phyloP scores from a whole-genome alignment of 805 yeast genomes.

The Candida verbasci region DNA sequence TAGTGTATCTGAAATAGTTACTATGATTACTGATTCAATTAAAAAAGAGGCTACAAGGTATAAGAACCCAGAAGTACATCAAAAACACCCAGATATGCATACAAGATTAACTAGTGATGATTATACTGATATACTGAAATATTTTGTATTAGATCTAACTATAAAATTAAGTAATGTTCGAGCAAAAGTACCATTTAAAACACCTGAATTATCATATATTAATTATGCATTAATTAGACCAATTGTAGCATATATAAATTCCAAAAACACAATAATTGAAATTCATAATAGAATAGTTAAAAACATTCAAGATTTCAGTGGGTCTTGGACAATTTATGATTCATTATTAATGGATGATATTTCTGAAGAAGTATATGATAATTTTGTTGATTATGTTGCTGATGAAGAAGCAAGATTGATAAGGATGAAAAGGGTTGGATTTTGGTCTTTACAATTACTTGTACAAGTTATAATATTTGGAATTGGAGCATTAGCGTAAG shows the following conservation, averaged over 20 bases:
- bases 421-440: constrained; percentile 78
- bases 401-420: constrained; percentile 76
- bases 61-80: constrained; percentile 25
- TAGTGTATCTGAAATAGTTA: constrained; percentile 45
- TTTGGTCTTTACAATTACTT: constrained; percentile 86
- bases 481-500: constrained; percentile 50
- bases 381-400: constrained; percentile 81
- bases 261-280: constrained; percentile 84
- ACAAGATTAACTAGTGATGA: constrained; percentile 22
- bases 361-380: constrained; percentile 83
- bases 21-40: constrained; percentile 43
- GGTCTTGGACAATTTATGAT: constrained; percentile 95
- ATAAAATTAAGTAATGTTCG: constrained; percentile 79
- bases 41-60: constrained; percentile 46
- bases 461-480: constrained; percentile 81
- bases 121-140: constrained; percentile 40
- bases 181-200: constrained; percentile 83
- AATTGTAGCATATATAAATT: constrained; percentile 91
- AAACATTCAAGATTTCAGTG: constrained; percentile 78
- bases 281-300: constrained; percentile 79
- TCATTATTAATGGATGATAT: constrained; percentile 87
- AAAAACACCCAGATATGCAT: constrained; percentile 22
- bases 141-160: constrained; percentile 74
- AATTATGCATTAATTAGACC: constrained; percentile 92
- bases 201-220: constrained; percentile 84